Percentiles rank a stretch among this genome's conserved stretches.
Conservation (phyloP, 768 basidiomycete genomes). For the Exidia glandulosa region DNA sequence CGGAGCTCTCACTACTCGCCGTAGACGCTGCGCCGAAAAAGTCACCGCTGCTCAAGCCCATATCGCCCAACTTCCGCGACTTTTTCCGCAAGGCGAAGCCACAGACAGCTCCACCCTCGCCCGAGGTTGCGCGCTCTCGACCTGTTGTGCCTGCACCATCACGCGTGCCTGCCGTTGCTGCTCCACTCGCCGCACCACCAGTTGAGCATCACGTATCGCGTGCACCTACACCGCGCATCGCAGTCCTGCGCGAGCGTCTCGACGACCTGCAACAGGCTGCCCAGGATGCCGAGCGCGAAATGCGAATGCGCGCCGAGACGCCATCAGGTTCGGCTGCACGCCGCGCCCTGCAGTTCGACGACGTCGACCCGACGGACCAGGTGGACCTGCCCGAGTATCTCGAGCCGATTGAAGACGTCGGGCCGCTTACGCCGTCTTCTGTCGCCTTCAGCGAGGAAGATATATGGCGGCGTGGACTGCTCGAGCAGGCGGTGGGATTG, state of each 20-base stretch:
- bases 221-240: conserved; percentile 42
- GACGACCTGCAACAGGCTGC: conserved; percentile 57
- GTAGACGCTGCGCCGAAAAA: conserved; percentile 24
- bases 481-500: conserved; percentile 66
- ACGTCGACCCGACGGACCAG: conserved; percentile 75
- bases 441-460: conserved; percentile 41
- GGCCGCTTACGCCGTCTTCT: not conserved
- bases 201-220: conserved; percentile 40
- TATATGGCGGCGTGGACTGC: conserved; percentile 64
- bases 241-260: conserved; percentile 78
- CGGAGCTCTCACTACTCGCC: conserved; percentile 7
- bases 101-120: conserved; percentile 51
- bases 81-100: conserved; percentile 59
- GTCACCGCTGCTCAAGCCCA: conserved; percentile 28
- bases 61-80: conserved; percentile 52
- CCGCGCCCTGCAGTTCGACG: conserved; percentile 25
- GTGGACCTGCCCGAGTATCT: conserved; percentile 47
- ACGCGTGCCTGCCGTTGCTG: conserved; percentile 11
- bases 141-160: conserved; percentile 6
- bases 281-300: conserved; percentile 57
- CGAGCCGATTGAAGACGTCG: not conserved
- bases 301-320: conserved; percentile 32
- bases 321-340: not conserved
- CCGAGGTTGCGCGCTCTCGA: conserved; percentile 24
- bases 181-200: conserved; percentile 41